A percentile compares a stretch with the other conserved stretches of the same genome.
Evolutionary conservation across 441 rosid genomes (phyloP).

Genomic region (Erysimum cheiri): DNA sequence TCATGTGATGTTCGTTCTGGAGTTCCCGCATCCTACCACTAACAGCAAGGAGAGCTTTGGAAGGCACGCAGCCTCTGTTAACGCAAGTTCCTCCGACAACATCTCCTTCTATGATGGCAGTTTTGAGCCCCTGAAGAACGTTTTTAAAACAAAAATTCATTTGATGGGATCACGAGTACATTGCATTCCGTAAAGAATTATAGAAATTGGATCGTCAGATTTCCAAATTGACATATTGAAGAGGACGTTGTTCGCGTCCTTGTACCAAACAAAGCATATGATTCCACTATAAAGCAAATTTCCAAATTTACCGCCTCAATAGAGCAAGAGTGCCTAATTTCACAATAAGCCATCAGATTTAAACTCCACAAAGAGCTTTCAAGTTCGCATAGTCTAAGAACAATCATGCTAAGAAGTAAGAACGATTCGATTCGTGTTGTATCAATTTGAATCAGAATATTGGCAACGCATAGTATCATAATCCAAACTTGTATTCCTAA

Average conservation of each 20-base stretch:
- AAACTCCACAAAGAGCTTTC: background rate
- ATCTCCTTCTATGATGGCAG: conserved; percentile 94
- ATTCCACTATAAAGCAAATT: background rate
- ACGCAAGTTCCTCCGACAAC: conserved; percentile 99
- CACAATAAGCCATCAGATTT: background rate
- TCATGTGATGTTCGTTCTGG: conserved; percentile 94
- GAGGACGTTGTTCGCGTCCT: background rate
- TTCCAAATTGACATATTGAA: conserved; percentile 1
- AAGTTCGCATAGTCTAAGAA: background rate
- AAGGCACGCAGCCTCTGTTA: conserved; percentile 98
- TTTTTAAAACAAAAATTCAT: background rate
- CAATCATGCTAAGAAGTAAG: background rate
- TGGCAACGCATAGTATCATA: background rate
- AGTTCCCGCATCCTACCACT: conserved; percentile 97
- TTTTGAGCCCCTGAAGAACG: conserved; percentile 77
- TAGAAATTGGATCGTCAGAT: background rate
- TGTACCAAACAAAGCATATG: background rate
- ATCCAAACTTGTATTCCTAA: background rate
- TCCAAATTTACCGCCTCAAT: background rate
- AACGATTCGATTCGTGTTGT: background rate
- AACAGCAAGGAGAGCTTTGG: conserved; percentile 96
- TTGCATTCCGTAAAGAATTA: background rate
- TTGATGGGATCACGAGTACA: background rate
- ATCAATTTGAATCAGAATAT: background rate
- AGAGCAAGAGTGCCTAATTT: background rate